These are phyloP conservation scores for Escovopsis sp. DNA, from an alignment of 2,329 filamentous ascomycete genomes.

Conservation along the genomic window DNA sequence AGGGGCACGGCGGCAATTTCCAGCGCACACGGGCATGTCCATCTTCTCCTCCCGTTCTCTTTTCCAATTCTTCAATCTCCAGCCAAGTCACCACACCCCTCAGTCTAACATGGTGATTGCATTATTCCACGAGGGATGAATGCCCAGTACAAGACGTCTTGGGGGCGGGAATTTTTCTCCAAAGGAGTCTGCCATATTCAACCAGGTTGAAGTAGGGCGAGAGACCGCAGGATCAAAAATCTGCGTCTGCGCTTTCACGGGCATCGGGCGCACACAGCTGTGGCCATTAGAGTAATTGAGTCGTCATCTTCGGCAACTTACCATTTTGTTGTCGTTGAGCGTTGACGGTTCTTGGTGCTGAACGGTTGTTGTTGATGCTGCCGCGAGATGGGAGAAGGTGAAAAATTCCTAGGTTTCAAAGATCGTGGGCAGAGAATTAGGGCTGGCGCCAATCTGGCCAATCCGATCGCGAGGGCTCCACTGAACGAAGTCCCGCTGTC, in stretches of 20 bases:
- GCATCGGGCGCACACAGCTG: conserved; percentile 21
- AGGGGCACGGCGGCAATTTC: conserved; percentile 31
- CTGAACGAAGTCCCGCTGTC: conserved; percentile 2
- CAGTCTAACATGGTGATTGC: neutral
- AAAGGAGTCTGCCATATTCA: conserved; percentile 8
- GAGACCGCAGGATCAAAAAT: conserved; percentile 15
- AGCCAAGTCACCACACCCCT: conserved; percentile 42
- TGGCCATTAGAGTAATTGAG: conserved; percentile 23
- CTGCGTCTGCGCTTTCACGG: conserved; percentile 13
- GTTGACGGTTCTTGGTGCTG: conserved; percentile 20
- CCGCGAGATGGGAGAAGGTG: conserved; percentile 13
- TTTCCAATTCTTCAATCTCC: conserved; percentile 28
- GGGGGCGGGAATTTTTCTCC: no score
- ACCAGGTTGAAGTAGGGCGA: conserved; percentile 15
- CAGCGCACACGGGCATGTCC: conserved; percentile 24
- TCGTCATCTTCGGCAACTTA: conserved; percentile 18
- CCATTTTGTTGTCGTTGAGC: conserved; percentile 25
- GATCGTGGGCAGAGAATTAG: conserved; percentile 23
- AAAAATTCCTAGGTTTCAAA: conserved; percentile 12
- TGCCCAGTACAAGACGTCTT: no score
- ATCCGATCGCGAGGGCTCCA: no score
- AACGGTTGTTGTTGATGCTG: conserved; percentile 20
- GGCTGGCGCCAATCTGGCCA: conserved; percentile 12
- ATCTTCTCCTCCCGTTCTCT: no score
- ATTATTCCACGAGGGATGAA: no score